Percentiles rank a stretch among this genome's conserved stretches.
phyloP scores from a whole-genome alignment of 2,329 filamentous ascomycete genomes.

The Fusarium secorum region DNA sequence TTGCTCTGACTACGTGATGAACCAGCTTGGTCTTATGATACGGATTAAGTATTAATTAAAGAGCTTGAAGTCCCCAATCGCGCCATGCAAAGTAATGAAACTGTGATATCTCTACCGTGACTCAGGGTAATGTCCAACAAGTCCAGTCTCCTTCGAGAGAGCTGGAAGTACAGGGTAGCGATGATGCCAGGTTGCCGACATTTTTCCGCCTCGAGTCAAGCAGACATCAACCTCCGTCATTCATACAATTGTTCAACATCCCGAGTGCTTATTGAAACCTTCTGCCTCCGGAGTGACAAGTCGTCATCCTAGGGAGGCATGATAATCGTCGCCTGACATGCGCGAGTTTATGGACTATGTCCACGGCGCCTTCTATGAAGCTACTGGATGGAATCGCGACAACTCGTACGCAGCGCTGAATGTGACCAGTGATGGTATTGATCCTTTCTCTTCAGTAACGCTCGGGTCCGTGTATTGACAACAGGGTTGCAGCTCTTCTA shows the following conservation, averaged over 20 bases:
- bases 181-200: conserved; percentile 3
- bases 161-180: conserved; percentile 13
- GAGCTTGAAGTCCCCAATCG: accelerated
- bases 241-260: background rate
- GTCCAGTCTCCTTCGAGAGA: background rate
- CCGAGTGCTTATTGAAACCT: background rate
- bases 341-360: conserved; percentile 98
- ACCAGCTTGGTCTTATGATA: too few relatives aligned
- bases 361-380: conserved; percentile 86
- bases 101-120: background rate
- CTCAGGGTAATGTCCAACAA: background rate
- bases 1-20: background rate
- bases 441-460: background rate
- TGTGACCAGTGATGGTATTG: conserved; percentile 77
- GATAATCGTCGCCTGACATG: conserved; percentile 63
- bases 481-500: conserved; percentile 70
- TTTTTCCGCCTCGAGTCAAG: conserved; percentile 11
- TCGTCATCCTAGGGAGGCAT: conserved; percentile 37
- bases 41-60: background rate
- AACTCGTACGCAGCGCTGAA: conserved; percentile 91
- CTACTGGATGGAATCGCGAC: conserved; percentile 88
- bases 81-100: background rate
- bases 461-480: conserved; percentile 30
- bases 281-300: conserved; percentile 28
- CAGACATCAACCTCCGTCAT: background rate